Conservation (phyloP, 1,284 basidiomycete genomes). For the Singerocomus rubriflavus region DNA sequence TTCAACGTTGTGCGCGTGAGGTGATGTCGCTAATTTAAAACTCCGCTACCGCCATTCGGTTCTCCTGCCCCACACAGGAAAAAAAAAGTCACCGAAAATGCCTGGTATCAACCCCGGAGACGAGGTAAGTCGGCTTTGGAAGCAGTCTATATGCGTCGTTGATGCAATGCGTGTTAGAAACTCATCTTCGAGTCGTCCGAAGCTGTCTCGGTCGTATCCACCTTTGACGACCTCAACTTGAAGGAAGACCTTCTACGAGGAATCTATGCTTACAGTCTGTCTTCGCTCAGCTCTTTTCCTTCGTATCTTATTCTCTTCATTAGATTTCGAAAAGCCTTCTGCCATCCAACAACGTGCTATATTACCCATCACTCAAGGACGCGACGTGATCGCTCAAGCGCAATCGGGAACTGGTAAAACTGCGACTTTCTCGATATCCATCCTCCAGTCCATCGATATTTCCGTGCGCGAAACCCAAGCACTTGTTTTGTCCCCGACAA, state of each 20-base stretch:
- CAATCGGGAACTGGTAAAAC: slow-evolving; percentile 99
- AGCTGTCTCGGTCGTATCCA: slow-evolving; percentile 82
- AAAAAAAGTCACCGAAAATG: slow-evolving; percentile 51
- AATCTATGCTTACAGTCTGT: slow-evolving; percentile 97
- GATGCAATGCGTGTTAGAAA: slow-evolving; percentile 51
- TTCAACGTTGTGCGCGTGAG: not conserved
- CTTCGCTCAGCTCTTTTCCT: not conserved
- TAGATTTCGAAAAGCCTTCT: slow-evolving; percentile 98
- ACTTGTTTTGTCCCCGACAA: slow-evolving; percentile 91
- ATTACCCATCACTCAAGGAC: slow-evolving; percentile 89
- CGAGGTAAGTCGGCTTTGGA: slow-evolving; percentile 46
- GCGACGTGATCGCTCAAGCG: slow-evolving; percentile 97
- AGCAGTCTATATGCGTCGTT: not conserved
- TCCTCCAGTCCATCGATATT: slow-evolving; percentile 95
- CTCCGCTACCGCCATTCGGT: slow-evolving; percentile 45
- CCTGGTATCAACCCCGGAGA: slow-evolving; percentile 74
- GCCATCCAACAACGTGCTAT: slow-evolving; percentile 99
- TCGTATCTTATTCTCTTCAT: not conserved
- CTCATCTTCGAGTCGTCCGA: slow-evolving; percentile 98
- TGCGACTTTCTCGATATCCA: slow-evolving; percentile 94
- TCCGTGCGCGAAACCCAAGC: slow-evolving; percentile 96
- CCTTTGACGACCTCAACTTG: slow-evolving; percentile 90
- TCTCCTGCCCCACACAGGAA: slow-evolving; percentile 27
- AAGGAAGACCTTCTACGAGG: slow-evolving; percentile 96
- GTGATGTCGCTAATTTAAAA: slow-evolving; percentile 39